Conservation (phyloP, 768 basidiomycete species). For the Cystobasidiopsis lactophilus region DNA sequence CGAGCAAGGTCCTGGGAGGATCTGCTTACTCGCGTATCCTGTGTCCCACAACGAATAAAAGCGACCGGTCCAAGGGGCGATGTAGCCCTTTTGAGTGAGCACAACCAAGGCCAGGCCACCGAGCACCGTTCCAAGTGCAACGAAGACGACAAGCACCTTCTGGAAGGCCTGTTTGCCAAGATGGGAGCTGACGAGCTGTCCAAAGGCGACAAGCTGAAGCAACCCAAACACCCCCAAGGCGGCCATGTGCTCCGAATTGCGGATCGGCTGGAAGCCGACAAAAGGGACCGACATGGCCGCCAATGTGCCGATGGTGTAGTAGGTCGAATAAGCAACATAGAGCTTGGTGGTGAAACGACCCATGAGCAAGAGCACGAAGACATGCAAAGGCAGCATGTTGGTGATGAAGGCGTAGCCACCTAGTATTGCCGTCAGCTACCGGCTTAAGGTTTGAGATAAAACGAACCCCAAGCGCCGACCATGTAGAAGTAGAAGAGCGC, state of each 20-base stretch:
- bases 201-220: conserved; percentile 84
- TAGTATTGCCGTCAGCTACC: conserved; percentile 20
- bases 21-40: too few relatives aligned
- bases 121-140: conserved; percentile 43
- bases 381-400: conserved; percentile 97
- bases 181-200: conserved; percentile 66
- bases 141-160: conserved; percentile 45
- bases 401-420: conserved; percentile 99
- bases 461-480: conserved; percentile 98
- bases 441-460: conserved; percentile 4
- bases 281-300: conserved; percentile 99
- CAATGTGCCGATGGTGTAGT: conserved; percentile 94
- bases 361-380: conserved; percentile 85
- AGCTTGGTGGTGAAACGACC: conserved; percentile 77
- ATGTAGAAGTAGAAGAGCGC: conserved; percentile 99
- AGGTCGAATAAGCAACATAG: conserved; percentile 85
- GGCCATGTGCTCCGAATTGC: conserved; percentile 96
- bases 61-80: conserved; percentile 98
- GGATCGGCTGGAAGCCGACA: conserved; percentile 95
- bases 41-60: conserved; percentile 99
- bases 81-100: conserved; percentile 79
- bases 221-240: conserved; percentile 92
- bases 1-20: conserved; percentile 27
- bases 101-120: conserved; percentile 51
- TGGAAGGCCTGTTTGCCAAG: conserved; percentile 84